Evolutionary conservation across 2,329 filamentous ascomycete genomes (phyloP).

Genomic region (Diaporthe humulicola): DNA sequence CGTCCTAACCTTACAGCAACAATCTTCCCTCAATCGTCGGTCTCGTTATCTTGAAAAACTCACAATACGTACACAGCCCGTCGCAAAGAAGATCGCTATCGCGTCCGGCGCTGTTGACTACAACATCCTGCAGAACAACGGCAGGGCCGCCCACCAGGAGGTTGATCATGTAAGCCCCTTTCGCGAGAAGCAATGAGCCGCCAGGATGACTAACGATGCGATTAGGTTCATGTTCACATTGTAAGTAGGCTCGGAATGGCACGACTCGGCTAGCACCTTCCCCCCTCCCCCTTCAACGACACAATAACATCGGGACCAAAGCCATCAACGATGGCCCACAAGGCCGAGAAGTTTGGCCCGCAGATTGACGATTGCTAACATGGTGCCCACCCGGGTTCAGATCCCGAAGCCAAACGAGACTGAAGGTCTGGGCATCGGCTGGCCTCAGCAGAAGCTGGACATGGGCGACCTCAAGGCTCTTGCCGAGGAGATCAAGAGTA

Average conservation of each 20-base stretch:
- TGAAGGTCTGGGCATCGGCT: constrained; percentile 84
- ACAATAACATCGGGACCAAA: background rate
- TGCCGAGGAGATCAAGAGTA: constrained; percentile 86
- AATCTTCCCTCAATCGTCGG: background rate
- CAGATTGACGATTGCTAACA: constrained; percentile 10
- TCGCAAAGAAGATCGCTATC: constrained; percentile 87
- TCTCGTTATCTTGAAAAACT: background rate
- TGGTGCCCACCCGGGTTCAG: constrained; percentile 53
- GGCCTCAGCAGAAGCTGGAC: constrained; percentile 82
- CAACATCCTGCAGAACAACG: constrained; percentile 98
- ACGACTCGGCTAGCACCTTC: background rate
- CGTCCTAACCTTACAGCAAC: constrained; percentile 43
- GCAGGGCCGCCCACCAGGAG: constrained; percentile 88
- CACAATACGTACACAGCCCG: constrained; percentile 63
- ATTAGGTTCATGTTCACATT: constrained; percentile 92
- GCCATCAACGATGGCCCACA: background rate
- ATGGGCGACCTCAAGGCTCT: constrained; percentile 88
- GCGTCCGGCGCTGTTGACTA: constrained; percentile 85
- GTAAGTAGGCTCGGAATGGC: constrained; percentile 59
- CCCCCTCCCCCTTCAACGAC: background rate
- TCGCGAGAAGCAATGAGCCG: no score
- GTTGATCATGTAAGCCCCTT: constrained; percentile 83
- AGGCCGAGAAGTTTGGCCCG: background rate
- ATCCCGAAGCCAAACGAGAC: constrained; percentile 92
- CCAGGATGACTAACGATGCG: constrained; percentile 3